Evolutionary conservation across 2,329 filamentous ascomycete genomes (phyloP), one percentile per base, ranked within the genome.

Genomic region (Aspergillus thermomutatus): DNA sequence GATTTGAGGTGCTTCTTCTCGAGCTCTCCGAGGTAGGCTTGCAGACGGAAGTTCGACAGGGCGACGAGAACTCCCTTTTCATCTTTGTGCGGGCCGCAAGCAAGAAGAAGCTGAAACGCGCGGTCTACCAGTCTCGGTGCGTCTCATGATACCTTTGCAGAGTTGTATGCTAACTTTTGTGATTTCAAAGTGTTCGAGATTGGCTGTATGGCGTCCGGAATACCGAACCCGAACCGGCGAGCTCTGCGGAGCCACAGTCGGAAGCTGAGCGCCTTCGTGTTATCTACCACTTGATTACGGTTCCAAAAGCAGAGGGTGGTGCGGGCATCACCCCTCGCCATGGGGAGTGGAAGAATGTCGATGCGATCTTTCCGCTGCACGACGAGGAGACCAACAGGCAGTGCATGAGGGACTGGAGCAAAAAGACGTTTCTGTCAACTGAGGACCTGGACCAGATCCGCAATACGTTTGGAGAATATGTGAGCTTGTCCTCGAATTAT

Each of bases 151-250:
- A 10, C 4, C 19, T 31, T 9, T 3, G 26, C 28, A 11, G 3
- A 14, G 14, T 14, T 21, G 10, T 10, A 25, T 28, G 3, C 19
- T 27, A 40, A 37, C 55, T 50, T 5, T 14, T 60, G 34, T 52
- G 41, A 17, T 37, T 10, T 40, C 19, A 4, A 48, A 89, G 94
- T 57, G 88, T 97, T 28, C 89, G 92, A 69, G 94, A 99, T 75
- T 99, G 93, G 92, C 87, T 99, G 37, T 89, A 96, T 73, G 92
- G 93, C 54, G 88, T 97, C 54, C 89, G 92, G 59, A 83, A 88
- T 55, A 83, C 92, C 0, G 85, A 88, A 62, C 88, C 87, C 69
- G 87, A 96, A 63, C 85, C 90, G 10, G 79, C 83, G 53, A 80
- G 85, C 62, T 85, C 88, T 10, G 83, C 95, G 54, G 89, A 96